Percentiles rank a stretch among this genome's conserved stretches.
Conservation (phyloP, 1,284 basidiomycete species). For the Irpex sp. region DNA sequence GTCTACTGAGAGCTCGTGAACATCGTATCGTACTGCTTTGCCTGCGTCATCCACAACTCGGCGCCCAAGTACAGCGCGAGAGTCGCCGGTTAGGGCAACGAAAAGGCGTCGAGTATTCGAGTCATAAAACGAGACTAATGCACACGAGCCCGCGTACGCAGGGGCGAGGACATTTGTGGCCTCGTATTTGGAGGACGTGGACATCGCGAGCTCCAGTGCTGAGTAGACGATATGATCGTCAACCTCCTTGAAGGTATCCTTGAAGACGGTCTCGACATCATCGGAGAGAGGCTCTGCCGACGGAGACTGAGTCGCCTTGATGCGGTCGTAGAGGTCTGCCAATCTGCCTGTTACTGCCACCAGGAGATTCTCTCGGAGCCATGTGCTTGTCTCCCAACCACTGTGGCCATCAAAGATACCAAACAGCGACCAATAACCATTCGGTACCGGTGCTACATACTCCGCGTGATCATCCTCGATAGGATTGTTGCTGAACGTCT, state of each 20-base stretch:
- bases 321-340: constrained; percentile 22
- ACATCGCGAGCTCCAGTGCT: constrained; percentile 19
- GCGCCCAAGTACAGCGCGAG: constrained; percentile 58
- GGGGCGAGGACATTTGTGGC: constrained; percentile 23
- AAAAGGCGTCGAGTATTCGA: constrained; percentile 36
- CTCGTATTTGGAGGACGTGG: constrained; percentile 14
- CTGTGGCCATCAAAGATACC: constrained; percentile 29
- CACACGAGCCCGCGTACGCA: constrained; percentile 34
- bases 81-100: constrained; percentile 54
- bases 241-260: constrained; percentile 26
- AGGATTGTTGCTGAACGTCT: constrained; percentile 19
- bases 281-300: constrained; percentile 5
- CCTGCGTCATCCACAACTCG: constrained; percentile 29
- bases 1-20: constrained; percentile 50
- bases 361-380: constrained; percentile 27
- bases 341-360: constrained; percentile 26
- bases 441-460: constrained; percentile 20
- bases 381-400: constrained; percentile 28
- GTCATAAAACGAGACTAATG: constrained; percentile 46
- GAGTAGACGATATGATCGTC: constrained; percentile 28
- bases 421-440: constrained; percentile 30
- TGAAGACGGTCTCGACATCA: constrained; percentile 22
- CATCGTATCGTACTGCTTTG: constrained; percentile 37
- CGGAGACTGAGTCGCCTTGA: background rate
- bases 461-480: constrained; percentile 27